phyloP scores from a whole-genome alignment of 2,329 filamentous ascomycete genomes.

The Aspergillus tanneri region DNA sequence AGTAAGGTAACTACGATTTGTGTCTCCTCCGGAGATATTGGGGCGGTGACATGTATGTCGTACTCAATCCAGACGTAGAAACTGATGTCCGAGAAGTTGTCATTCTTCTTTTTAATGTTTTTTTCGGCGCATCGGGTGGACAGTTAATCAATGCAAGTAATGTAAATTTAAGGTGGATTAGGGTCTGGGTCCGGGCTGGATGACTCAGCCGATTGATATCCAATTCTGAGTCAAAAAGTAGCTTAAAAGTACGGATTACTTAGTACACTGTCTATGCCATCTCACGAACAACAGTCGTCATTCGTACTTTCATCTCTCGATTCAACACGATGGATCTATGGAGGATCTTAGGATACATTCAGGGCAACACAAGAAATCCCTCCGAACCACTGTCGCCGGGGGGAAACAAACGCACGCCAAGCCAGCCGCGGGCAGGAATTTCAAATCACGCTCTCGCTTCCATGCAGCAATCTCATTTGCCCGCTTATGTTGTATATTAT shows the following conservation, averaged over 20 bases:
- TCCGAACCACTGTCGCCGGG: no score
- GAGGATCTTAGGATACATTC: no score
- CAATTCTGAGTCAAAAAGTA: background rate
- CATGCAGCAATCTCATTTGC: background rate
- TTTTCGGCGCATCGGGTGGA: no score
- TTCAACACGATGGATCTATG: no score
- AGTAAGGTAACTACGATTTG: background rate
- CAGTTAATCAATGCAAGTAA: no score
- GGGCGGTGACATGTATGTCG: background rate
- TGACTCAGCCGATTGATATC: background rate
- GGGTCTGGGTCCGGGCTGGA: background rate
- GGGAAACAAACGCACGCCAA: conserved; percentile 3
- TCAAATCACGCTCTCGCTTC: conserved; percentile 6
- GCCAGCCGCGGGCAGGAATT: background rate
- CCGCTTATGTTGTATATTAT: background rate
- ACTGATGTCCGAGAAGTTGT: background rate
- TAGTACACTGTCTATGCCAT: no score
- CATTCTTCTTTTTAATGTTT: background rate
- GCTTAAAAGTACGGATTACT: background rate
- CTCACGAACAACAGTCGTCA: no score
- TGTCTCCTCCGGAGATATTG: background rate
- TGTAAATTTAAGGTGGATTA: background rate
- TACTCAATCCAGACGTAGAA: background rate
- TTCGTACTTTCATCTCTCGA: no score
- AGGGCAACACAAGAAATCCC: no score